A percentile compares a stretch with the other conserved stretches of the same genome.
Evolutionary conservation across 768 basidiomycete species (phyloP).

Genomic region (Leccinum pellstonianum): DNA sequence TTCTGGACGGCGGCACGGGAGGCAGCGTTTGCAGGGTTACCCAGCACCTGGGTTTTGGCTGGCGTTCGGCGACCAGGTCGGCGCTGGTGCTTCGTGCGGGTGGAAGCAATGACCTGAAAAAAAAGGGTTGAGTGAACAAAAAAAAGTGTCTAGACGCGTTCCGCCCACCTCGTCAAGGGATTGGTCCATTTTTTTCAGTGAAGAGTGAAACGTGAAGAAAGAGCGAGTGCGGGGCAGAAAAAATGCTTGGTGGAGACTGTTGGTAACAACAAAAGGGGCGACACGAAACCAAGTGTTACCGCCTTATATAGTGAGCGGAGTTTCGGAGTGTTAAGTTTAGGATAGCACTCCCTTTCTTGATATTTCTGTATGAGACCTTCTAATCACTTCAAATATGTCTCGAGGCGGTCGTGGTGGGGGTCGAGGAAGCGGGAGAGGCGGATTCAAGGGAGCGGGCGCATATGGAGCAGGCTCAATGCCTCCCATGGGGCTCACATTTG

Average conservation of each 20-base stretch:
- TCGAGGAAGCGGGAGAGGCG: conserved; percentile 59
- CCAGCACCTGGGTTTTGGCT: conserved; percentile 61
- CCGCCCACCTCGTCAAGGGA: conserved; percentile 76
- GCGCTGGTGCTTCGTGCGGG: conserved; percentile 47
- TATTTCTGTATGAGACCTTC: conserved; percentile 5
- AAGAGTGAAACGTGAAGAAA: not conserved
- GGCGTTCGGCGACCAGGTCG: conserved; percentile 43
- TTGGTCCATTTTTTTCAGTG: conserved; percentile 66
- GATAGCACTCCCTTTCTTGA: not conserved
- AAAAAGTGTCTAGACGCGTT: conserved; percentile 4
- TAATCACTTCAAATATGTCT: conserved; percentile 42
- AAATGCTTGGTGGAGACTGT: conserved; percentile 10
- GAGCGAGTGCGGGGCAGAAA: not conserved
- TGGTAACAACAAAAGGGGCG: conserved; percentile 30
- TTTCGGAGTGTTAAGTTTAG: conserved; percentile 23
- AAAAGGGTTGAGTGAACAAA: conserved; percentile 11
- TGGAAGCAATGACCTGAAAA: conserved; percentile 58
- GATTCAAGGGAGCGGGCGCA: conserved; percentile 48
- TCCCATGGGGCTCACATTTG: conserved; percentile 79
- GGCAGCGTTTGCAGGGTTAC: conserved; percentile 48
- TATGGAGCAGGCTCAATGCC: conserved; percentile 42
- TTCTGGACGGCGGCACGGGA: conserved; percentile 53
- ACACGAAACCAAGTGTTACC: conserved; percentile 13
- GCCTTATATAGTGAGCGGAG: conserved; percentile 28
- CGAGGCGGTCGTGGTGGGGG: conserved; percentile 49